Percentiles rank a stretch among this genome's conserved stretches.
phyloP scores from a whole-genome alignment of 2,329 filamentous ascomycete genomes.

The Fonsecaea nubica region DNA sequence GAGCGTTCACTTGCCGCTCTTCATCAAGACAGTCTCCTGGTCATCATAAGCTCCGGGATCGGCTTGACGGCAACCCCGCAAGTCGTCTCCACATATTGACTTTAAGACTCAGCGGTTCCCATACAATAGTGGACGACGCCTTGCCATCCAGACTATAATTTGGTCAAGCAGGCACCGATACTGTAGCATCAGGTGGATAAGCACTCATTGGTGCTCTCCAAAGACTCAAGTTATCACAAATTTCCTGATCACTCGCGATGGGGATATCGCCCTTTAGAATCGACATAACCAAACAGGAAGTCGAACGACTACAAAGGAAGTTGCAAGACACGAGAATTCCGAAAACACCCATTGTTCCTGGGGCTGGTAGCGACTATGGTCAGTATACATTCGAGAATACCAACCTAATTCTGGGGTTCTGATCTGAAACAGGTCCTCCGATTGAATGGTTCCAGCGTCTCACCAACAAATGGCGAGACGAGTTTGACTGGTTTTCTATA shows the following conservation, averaged over 20 bases:
- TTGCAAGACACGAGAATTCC: slow-evolving; percentile 30
- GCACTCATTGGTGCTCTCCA: neutral
- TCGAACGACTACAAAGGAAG: slow-evolving; percentile 28
- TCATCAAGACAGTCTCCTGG: neutral
- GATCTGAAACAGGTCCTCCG: slow-evolving; percentile 16
- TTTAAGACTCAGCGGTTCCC: neutral
- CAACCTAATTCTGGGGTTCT: neutral
- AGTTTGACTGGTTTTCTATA: slow-evolving; percentile 29
- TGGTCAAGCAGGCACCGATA: neutral
- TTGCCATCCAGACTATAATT: neutral
- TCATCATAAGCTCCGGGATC: neutral
- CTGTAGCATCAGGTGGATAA: neutral
- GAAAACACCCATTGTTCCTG: slow-evolving; percentile 29
- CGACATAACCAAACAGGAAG: slow-evolving; percentile 26
- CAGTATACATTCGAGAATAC: neutral
- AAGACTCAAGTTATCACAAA: neutral
- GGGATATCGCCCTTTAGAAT: slow-evolving; percentile 28
- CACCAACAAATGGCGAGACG: slow-evolving; percentile 27
- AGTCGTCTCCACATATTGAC: neutral
- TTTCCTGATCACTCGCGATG: neutral
- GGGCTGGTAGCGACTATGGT: slow-evolving; percentile 30
- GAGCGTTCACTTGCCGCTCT: neutral
- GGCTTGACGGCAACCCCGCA: neutral
- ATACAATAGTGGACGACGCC: neutral
- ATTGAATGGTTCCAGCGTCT: slow-evolving; percentile 28